Conservation (phyloP, 345 rosid genomes). For the Trapa incisa region DNA sequence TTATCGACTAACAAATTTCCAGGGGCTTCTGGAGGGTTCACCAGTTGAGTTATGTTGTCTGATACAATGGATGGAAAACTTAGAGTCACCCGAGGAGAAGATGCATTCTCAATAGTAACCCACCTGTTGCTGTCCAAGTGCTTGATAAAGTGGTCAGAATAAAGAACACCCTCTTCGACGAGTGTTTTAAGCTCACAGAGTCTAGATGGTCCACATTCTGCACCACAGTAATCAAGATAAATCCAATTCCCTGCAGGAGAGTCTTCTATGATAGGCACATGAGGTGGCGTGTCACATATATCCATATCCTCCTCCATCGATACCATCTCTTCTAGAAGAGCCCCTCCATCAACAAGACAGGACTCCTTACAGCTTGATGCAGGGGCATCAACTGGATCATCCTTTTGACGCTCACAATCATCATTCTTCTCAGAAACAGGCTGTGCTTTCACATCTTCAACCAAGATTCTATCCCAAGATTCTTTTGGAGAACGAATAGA, state of each 20-base stretch:
- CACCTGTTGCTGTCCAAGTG: slow-evolving; percentile 80
- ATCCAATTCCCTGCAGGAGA: slow-evolving; percentile 72
- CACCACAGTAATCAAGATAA: slow-evolving; percentile 83
- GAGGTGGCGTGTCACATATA: slow-evolving; percentile 92
- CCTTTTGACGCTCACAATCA: slow-evolving; percentile 34
- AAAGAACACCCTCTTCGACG: slow-evolving; percentile 70
- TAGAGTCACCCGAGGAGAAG: slow-evolving; percentile 56
- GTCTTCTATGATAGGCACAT: slow-evolving; percentile 47
- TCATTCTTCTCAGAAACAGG: slow-evolving; percentile 34
- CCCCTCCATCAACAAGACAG: slow-evolving; percentile 30
- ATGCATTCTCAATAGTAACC: slow-evolving; percentile 93
- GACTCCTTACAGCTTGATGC: slow-evolving; percentile 28
- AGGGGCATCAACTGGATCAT: slow-evolving; percentile 34
- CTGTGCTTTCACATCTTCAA: slow-evolving; percentile 18
- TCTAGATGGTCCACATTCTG: slow-evolving; percentile 76
- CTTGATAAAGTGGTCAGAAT: slow-evolving; percentile 82
- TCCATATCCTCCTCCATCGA: slow-evolving; percentile 99
- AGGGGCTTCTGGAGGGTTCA: slow-evolving; percentile 90
- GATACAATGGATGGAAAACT: slow-evolving; percentile 50
- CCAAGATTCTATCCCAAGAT: slow-evolving; percentile 37
- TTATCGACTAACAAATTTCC: slow-evolving; percentile 69
- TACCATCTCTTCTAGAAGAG: slow-evolving; percentile 52
- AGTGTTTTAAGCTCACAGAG: slow-evolving; percentile 67
- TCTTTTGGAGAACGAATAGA: slow-evolving; percentile 31
- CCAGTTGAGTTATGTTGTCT: slow-evolving; percentile 61